These are phyloP conservation scores for Myxozyma vanderwaltii DNA, from an alignment of 805 yeast genomes.

Conservation along the genomic window DNA sequence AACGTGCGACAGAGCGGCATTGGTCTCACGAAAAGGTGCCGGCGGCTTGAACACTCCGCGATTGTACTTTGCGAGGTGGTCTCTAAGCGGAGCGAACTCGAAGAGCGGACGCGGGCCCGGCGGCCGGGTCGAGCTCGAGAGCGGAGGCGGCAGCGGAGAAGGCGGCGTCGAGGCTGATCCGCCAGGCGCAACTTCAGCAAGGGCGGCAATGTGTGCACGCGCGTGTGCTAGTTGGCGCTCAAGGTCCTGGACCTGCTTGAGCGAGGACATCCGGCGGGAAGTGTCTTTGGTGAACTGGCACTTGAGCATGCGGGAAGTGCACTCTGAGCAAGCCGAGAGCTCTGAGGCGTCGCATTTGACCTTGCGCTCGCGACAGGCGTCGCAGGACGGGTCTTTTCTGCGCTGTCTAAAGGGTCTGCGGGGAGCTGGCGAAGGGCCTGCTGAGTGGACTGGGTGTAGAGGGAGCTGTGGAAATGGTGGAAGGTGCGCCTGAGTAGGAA, in stretches of 20 bases:
- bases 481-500: not conserved
- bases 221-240: conserved; percentile 32
- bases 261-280: conserved; percentile 38
- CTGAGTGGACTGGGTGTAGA: not conserved
- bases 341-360: conserved; percentile 42
- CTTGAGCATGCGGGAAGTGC: conserved; percentile 37
- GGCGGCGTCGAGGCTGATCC: conserved; percentile 4
- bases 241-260: conserved; percentile 31
- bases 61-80: conserved; percentile 12
- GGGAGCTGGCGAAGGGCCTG: not conserved
- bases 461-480: not conserved
- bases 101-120: conserved; percentile 9
- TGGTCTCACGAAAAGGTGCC: conserved; percentile 24
- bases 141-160: conserved; percentile 7
- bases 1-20: not conserved
- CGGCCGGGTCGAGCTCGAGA: conserved; percentile 6
- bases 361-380: conserved; percentile 41
- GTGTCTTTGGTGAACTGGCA: conserved; percentile 40
- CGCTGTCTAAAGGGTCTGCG: conserved; percentile 39
- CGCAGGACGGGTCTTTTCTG: conserved; percentile 41
- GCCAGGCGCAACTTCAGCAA: conserved; percentile 8
- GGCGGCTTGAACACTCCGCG: conserved; percentile 31
- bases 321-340: conserved; percentile 39
- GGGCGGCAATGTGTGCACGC: conserved; percentile 27
- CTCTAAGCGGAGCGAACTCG: conserved; percentile 16